Evolutionary conservation across 352 stramenopile species (phyloP).

Genomic region (Phytopythium delawarense): DNA sequence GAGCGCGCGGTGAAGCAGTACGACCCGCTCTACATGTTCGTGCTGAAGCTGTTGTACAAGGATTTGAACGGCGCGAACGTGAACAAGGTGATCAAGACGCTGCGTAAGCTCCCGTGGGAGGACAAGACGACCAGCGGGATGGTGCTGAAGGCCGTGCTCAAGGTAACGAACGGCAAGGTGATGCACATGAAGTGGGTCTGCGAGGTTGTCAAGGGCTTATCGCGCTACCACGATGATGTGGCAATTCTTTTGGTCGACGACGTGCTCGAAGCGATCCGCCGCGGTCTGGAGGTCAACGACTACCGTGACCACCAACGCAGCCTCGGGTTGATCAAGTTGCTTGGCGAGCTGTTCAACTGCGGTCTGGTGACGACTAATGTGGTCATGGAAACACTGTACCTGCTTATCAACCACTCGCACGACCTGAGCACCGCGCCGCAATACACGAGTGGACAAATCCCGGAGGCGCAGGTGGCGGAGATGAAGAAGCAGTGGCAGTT

Average conservation of each 20-base stretch:
- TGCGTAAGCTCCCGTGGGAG: constrained; percentile 92
- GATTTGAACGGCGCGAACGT: constrained; percentile 78
- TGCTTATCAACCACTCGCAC: constrained; percentile 95
- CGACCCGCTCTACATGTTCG: constrained; percentile 92
- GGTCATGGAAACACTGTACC: constrained; percentile 92
- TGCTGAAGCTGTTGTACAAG: constrained; percentile 85
- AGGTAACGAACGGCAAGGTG: constrained; percentile 88
- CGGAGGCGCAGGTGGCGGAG: constrained; percentile 36
- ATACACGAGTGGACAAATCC: constrained; percentile 34
- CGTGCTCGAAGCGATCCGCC: constrained; percentile 91
- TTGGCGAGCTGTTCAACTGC: constrained; percentile 93
- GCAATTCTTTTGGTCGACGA: constrained; percentile 90
- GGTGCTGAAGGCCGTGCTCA: constrained; percentile 90
- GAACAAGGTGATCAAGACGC: constrained; percentile 91
- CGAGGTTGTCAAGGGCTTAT: constrained; percentile 83
- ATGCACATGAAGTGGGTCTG: constrained; percentile 87
- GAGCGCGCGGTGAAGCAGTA: constrained; percentile 71
- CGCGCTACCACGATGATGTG: constrained; percentile 89
- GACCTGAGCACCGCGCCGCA: constrained; percentile 78
- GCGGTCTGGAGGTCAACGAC: constrained; percentile 87
- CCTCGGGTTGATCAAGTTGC: constrained; percentile 90
- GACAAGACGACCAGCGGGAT: constrained; percentile 52
- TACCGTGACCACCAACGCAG: constrained; percentile 92
- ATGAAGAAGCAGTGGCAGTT: constrained; percentile 61
- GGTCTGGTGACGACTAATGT: constrained; percentile 89